Evolutionary conservation across 768 basidiomycete species (phyloP).

Genomic region (Leccinum subtestaceum): DNA sequence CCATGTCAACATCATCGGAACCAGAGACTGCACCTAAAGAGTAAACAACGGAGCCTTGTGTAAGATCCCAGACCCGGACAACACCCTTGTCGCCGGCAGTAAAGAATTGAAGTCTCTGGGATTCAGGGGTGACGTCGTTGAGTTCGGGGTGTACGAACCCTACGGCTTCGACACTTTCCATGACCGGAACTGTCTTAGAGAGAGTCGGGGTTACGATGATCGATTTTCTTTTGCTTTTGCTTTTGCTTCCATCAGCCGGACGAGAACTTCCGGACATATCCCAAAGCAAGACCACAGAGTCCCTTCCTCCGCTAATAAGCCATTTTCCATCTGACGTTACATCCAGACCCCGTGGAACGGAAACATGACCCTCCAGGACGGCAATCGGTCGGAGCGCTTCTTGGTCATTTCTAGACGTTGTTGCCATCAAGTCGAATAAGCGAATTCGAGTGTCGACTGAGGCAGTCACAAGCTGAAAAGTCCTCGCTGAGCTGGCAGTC

Average conservation of each 20-base stretch:
- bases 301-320: conserved; percentile 88
- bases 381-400: conserved; percentile 64
- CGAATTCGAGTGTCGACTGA: conserved; percentile 90
- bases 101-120: conserved; percentile 61
- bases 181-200: conserved; percentile 74
- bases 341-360: conserved; percentile 88
- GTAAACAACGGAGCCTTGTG: conserved; percentile 59
- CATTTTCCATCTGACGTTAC: conserved; percentile 83
- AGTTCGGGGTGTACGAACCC: conserved; percentile 61
- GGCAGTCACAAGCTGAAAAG: conserved; percentile 84
- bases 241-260: conserved; percentile 16
- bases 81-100: conserved; percentile 91
- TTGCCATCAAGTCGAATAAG: conserved; percentile 82
- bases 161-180: conserved; percentile 86
- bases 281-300: conserved; percentile 93
- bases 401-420: conserved; percentile 54
- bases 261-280: conserved; percentile 47
- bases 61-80: conserved; percentile 82
- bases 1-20: conserved; percentile 43
- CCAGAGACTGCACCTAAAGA: conserved; percentile 50
- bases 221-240: conserved; percentile 41
- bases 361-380: conserved; percentile 93
- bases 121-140: conserved; percentile 34
- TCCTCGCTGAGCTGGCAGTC: conserved; percentile 42
- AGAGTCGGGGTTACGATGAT: conserved; percentile 53